Percentiles rank a stretch among this genome's conserved stretches.
These are phyloP conservation scores for Fistulifera solaris DNA, from an alignment of 108 stramenopile genomes.

Conservation along the genomic window DNA sequence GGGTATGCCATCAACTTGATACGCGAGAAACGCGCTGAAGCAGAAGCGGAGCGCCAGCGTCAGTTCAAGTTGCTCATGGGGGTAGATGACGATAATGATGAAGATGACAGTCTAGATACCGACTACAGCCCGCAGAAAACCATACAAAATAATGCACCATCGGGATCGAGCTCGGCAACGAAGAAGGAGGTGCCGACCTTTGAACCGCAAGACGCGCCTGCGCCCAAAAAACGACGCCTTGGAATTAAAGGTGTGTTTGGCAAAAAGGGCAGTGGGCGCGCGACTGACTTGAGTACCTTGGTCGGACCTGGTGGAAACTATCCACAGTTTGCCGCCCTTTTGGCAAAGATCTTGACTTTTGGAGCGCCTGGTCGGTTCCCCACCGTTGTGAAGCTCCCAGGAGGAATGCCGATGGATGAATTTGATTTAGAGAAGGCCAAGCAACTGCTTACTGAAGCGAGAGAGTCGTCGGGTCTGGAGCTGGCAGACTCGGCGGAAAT, in stretches of 20 bases:
- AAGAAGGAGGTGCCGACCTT: neutral
- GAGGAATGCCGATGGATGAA: slow-evolving; percentile 51
- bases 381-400: slow-evolving; percentile 29
- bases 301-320: slow-evolving; percentile 40
- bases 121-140: neutral
- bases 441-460: slow-evolving; percentile 29
- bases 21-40: slow-evolving; percentile 35
- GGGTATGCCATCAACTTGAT: slow-evolving; percentile 47
- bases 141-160: neutral
- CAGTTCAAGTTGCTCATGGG: slow-evolving; percentile 68
- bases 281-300: slow-evolving; percentile 48
- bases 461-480: slow-evolving; percentile 31
- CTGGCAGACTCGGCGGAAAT: slow-evolving; percentile 69
- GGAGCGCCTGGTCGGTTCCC: slow-evolving; percentile 86
- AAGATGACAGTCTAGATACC: slow-evolving; percentile 16
- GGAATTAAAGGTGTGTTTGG: slow-evolving; percentile 43
- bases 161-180: neutral
- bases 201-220: slow-evolving; percentile 11
- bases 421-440: slow-evolving; percentile 65
- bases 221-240: slow-evolving; percentile 39
- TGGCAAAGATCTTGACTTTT: slow-evolving; percentile 73
- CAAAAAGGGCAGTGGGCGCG: slow-evolving; percentile 56
- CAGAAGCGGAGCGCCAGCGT: slow-evolving; percentile 55
- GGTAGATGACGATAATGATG: slow-evolving; percentile 22
- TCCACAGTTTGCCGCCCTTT: slow-evolving; percentile 56